Evolutionary conservation across 1,139 yeast species (phyloP).

Genomic region (Lodderomyces theae): DNA sequence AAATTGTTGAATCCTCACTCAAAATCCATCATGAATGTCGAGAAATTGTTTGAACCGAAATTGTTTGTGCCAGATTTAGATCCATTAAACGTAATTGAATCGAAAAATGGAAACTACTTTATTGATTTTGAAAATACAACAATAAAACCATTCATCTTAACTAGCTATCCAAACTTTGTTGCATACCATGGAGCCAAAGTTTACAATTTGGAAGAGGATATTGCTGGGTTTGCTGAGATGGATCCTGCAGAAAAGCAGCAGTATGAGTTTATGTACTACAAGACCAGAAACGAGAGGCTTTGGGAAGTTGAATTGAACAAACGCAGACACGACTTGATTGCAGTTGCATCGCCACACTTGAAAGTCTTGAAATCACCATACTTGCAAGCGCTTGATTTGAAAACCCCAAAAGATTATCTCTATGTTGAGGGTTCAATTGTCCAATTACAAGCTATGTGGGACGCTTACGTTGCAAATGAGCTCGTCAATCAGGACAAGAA

Average conservation of each 20-base stretch:
- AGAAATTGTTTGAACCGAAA: conserved; percentile 68
- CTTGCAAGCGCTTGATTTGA: conserved; percentile 61
- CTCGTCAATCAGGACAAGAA: conserved; percentile 43
- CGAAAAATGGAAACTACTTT: conserved; percentile 43
- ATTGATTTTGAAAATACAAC: conserved; percentile 80
- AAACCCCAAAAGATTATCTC: conserved; percentile 60
- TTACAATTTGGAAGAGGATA: conserved; percentile 68
- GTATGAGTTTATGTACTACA: conserved; percentile 78
- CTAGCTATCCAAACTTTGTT: conserved; percentile 76
- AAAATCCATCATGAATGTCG: conserved; percentile 54
- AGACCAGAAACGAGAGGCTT: conserved; percentile 86
- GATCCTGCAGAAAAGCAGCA: conserved; percentile 74
- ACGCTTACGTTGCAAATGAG: conserved; percentile 60
- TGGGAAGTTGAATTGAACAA: conserved; percentile 80
- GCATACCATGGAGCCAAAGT: conserved; percentile 86
- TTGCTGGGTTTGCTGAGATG: conserved; percentile 65
- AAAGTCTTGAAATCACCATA: conserved; percentile 67
- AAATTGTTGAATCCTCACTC: conserved; percentile 51
- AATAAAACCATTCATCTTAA: conserved; percentile 77
- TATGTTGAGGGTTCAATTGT: conserved; percentile 65
- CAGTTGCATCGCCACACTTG: conserved; percentile 75
- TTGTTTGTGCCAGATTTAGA: conserved; percentile 80
- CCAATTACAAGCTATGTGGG: conserved; percentile 77
- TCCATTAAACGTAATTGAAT: conserved; percentile 75
- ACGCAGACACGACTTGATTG: conserved; percentile 62